Percentiles rank a stretch among this genome's conserved stretches.
Evolutionary conservation across 108 stramenopile species (phyloP).

Genomic region (Licmophora abbreviata): DNA sequence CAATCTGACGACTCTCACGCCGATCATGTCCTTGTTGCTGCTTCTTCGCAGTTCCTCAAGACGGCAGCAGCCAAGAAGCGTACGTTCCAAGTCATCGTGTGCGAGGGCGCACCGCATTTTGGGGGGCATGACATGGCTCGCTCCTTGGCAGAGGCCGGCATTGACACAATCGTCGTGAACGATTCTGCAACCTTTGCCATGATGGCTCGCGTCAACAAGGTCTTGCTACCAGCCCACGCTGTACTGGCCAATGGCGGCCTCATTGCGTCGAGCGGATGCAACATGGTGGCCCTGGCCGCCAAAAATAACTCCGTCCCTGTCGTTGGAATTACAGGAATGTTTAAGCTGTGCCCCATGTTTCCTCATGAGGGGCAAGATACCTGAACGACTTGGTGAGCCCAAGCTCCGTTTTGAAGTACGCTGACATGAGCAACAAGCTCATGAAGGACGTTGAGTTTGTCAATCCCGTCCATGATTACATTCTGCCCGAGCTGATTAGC

Average conservation of each 20-base stretch:
- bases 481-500: constrained; percentile 88
- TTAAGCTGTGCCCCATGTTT: constrained; percentile 96
- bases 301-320: constrained; percentile 89
- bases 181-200: constrained; percentile 53
- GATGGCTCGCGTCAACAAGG: constrained; percentile 93
- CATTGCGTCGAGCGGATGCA: constrained; percentile 82
- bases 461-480: constrained; percentile 93
- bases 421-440: constrained; percentile 38
- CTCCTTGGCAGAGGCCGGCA: constrained; percentile 77
- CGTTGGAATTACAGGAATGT: constrained; percentile 89
- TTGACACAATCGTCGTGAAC: constrained; percentile 37
- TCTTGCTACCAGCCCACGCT: constrained; percentile 90
- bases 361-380: constrained; percentile 95
- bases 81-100: constrained; percentile 92
- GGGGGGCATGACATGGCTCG: constrained; percentile 83
- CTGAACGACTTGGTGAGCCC: constrained; percentile 85
- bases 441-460: constrained; percentile 72
- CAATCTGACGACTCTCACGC: not conserved
- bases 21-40: not conserved
- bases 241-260: constrained; percentile 96
- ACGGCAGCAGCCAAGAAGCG: constrained; percentile 81
- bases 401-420: constrained; percentile 50
- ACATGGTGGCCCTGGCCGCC: constrained; percentile 91
- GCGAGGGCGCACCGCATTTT: constrained; percentile 85
- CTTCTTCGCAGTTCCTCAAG: constrained; percentile 82